Evolutionary conservation across 2,329 filamentous ascomycete species (phyloP).

Genomic region (Fonsecaea erecta): DNA sequence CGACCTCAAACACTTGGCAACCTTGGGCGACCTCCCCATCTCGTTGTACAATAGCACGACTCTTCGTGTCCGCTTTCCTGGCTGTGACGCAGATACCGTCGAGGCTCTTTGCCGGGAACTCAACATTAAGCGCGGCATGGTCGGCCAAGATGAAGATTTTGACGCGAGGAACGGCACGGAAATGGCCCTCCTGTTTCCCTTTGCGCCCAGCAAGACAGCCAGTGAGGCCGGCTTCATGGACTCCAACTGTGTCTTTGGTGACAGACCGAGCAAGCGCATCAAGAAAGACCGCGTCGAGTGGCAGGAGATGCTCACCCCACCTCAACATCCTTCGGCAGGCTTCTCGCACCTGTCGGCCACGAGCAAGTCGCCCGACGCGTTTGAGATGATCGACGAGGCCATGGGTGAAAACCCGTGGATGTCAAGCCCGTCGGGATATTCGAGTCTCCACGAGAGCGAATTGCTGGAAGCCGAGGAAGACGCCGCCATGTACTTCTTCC

Average conservation of each 20-base stretch:
- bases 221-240: slow-evolving; percentile 51
- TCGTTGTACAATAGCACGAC: slow-evolving; percentile 69
- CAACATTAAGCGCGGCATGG: slow-evolving; percentile 76
- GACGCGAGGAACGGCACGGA: slow-evolving; percentile 68
- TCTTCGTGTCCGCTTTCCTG: slow-evolving; percentile 84
- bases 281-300: slow-evolving; percentile 57
- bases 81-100: slow-evolving; percentile 81
- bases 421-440: slow-evolving; percentile 60
- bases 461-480: slow-evolving; percentile 43
- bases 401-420: slow-evolving; percentile 60
- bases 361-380: slow-evolving; percentile 30
- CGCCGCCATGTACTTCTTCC: slow-evolving; percentile 37
- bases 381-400: slow-evolving; percentile 42
- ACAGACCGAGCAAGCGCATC: slow-evolving; percentile 38
- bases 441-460: slow-evolving; percentile 61
- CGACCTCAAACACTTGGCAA: slow-evolving; percentile 77
- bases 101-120: slow-evolving; percentile 85
- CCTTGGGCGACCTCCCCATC: slow-evolving; percentile 82
- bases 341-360: slow-evolving; percentile 39
- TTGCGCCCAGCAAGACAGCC: slow-evolving; percentile 67
- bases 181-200: slow-evolving; percentile 82
- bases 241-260: slow-evolving; percentile 38
- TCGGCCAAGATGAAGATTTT: slow-evolving; percentile 80
- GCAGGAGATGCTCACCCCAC: slow-evolving; percentile 61
- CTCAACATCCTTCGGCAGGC: slow-evolving; percentile 32